Evolutionary conservation across 169 alveolate genomes (phyloP), one percentile per base, ranked within the genome.

Genomic region (Plasmodium cynomolgi): DNA sequence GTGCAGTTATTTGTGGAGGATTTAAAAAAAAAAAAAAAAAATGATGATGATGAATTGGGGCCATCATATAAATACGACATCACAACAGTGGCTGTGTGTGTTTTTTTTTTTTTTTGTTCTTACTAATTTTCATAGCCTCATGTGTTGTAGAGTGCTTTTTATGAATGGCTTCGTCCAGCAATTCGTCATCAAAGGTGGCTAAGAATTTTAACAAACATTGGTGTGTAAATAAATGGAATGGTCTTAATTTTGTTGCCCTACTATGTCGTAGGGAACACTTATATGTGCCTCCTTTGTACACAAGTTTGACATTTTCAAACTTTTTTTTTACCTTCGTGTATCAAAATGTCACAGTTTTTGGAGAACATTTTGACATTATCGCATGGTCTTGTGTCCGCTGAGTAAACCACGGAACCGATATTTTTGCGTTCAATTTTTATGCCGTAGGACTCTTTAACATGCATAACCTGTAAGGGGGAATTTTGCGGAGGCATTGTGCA

Each of bases 341-440:
- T 97, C 92, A 98, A 97, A 17, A 97, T 81, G 62, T 98, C 97
- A 39, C 98, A 97, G 73, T 96, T 92, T 92, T 88, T 95, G 23
- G 99, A 96, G 82, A 95, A 96, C 54, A 79, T 93, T 82, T 94
- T 97, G 62, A 98, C 95, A 88, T 95, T 96, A 72, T 93, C 95
- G 93, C 98, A 97, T 0, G 99, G 99, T 37, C 98, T 81, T 47
- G 99, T 97, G 93, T 98, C 99, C 37, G 99, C 99, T 54, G 99
- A 98, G 85, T 96, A 98, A 6, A 97, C 98, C 23, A 98, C 81
- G 62, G 97, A 96, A 50, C 97, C 97, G 47, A 93, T 85, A 23
- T 62, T 71, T 33, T 82, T 84, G 72, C 72, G 37, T 26, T 79
- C 90, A 6, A 93, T 37, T 68, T 95, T 92, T 7, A 95, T 85